Conservation (phyloP, 1,284 basidiomycete species). For the Trametes polyzona region DNA sequence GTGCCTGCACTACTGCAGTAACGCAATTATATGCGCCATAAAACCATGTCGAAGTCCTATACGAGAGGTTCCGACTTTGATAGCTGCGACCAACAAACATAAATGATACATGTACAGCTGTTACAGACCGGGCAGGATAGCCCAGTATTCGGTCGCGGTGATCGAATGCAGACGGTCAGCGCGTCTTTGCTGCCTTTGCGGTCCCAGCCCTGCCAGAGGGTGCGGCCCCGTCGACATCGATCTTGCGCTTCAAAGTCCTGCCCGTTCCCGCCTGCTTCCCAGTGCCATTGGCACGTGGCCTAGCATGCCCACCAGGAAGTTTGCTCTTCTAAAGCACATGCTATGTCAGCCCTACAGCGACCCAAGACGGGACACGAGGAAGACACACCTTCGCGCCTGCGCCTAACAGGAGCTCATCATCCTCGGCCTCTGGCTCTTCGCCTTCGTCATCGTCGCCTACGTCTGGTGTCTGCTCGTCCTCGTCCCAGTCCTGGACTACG, state of each 20-base stretch:
- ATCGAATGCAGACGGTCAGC: neutral
- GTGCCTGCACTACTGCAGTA: too few species aligned
- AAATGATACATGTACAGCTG: neutral
- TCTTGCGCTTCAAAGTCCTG: conserved; percentile 28
- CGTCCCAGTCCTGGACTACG: conserved; percentile 15
- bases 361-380: too few species aligned
- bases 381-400: conserved; percentile 11
- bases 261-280: conserved; percentile 2
- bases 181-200: conserved; percentile 17
- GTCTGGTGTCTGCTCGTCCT: conserved; percentile 29
- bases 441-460: conserved; percentile 23
- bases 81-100: neutral
- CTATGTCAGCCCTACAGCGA: neutral
- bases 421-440: conserved; percentile 14
- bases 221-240: conserved; percentile 11
- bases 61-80: too few species aligned
- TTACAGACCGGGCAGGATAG: too few species aligned
- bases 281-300: conserved; percentile 2
- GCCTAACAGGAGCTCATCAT: conserved; percentile 21
- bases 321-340: conserved; percentile 6
- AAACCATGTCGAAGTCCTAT: neutral
- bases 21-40: too few species aligned
- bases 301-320: neutral
- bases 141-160: too few species aligned
- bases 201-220: conserved; percentile 7